A percentile compares a stretch with the other conserved stretches of the same genome.
phyloP scores from a whole-genome alignment of 345 rosid species.

The Euphorbia tirucalli region DNA sequence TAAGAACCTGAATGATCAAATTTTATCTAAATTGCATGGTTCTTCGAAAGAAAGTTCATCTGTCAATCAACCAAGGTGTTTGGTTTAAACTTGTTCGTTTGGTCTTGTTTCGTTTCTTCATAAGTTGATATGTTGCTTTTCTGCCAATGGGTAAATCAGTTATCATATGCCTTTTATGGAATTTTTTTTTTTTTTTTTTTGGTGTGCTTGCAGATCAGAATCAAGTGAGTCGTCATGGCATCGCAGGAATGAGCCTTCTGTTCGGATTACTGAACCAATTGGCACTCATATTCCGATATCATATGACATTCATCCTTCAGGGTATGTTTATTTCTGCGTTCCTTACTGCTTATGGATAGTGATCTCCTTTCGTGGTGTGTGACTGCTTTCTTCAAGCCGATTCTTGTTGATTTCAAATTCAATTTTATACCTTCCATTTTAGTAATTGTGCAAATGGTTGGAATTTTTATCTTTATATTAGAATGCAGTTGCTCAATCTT shows the following conservation, averaged over 20 bases:
- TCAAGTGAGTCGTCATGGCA: conserved; percentile 34
- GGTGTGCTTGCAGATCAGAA: conserved; percentile 38
- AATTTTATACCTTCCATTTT: background rate
- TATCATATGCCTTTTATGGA: background rate
- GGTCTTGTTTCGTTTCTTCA: too few relatives aligned
- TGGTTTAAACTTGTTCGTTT: background rate
- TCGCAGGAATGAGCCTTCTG: conserved; percentile 20
- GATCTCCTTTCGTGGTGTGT: background rate
- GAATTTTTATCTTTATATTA: background rate
- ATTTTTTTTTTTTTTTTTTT: background rate
- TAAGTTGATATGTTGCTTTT: too few relatives aligned
- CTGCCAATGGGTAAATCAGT: background rate
- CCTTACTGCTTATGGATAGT: background rate
- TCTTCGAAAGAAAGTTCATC: conserved; percentile 31
- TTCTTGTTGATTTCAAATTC: background rate
- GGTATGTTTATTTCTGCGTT: conserved; percentile 38
- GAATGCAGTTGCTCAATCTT: background rate
- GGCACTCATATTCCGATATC: conserved; percentile 52
- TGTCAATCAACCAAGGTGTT: conserved; percentile 35
- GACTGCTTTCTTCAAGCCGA: too few relatives aligned
- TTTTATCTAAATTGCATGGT: conserved; percentile 45
- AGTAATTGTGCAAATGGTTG: too few relatives aligned
- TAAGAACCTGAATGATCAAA: conserved; percentile 39
- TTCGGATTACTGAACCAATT: conserved; percentile 28
- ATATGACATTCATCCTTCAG: conserved; percentile 56